Conservation (phyloP, 2,329 filamentous ascomycete species). For the Trichophyton simii region DNA sequence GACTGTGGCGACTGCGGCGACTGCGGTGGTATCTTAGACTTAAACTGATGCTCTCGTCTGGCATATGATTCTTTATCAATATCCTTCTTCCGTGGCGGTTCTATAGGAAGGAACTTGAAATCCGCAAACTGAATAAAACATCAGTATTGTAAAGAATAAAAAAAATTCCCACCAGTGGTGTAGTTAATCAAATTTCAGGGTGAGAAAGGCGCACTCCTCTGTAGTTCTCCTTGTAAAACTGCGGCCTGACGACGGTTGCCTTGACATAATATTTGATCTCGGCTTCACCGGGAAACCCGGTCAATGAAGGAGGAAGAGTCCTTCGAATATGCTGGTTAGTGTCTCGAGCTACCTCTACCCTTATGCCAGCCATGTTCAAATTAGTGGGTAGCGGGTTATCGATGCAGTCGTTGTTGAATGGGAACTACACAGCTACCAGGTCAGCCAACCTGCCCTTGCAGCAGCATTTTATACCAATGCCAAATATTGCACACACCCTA, state of each 20-base stretch:
- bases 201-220: constrained; percentile 34
- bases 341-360: constrained; percentile 34
- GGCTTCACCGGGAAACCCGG: constrained; percentile 73
- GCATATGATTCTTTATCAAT: constrained; percentile 73
- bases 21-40: constrained; percentile 10
- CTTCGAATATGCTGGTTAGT: constrained; percentile 58
- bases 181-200: neutral
- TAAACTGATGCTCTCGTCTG: constrained; percentile 54
- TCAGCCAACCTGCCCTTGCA: neutral
- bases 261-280: constrained; percentile 93
- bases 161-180: neutral
- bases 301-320: constrained; percentile 78
- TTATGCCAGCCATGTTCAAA: constrained; percentile 34
- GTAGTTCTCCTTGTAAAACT: constrained; percentile 83
- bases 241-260: constrained; percentile 80
- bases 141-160: constrained; percentile 9
- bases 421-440: constrained; percentile 24
- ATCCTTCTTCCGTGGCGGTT: constrained; percentile 60
- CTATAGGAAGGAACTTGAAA: constrained; percentile 85
- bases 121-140: constrained; percentile 32
- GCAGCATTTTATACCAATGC: neutral
- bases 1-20: constrained; percentile 12
- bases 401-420: constrained; percentile 39
- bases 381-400: constrained; percentile 36
- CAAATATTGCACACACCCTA: constrained; percentile 26